Conservation (phyloP, 805 yeast species). For the Starmerella gropengiesseri region DNA sequence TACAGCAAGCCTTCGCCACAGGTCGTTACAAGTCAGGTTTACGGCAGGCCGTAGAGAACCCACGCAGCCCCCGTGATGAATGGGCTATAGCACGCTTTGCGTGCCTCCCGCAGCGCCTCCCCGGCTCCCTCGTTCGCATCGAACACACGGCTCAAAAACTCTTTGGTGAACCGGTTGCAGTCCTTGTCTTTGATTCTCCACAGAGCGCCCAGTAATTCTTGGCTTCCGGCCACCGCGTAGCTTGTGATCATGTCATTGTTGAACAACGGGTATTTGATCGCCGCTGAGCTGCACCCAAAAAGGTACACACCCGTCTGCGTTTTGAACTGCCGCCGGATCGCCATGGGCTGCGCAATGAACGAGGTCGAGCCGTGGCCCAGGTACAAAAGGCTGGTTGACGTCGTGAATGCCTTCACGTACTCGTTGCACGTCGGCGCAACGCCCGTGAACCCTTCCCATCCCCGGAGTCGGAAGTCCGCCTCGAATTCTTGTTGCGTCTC, state of each 20-base stretch:
- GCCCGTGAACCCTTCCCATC: constrained; percentile 49
- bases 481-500: constrained; percentile 54
- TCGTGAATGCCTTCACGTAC: constrained; percentile 36
- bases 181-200: constrained; percentile 99
- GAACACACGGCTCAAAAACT: constrained; percentile 38
- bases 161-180: constrained; percentile 63
- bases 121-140: constrained; percentile 25
- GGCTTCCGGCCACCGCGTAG: constrained; percentile 71
- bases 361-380: constrained; percentile 98
- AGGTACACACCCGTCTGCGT: constrained; percentile 38
- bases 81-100: constrained; percentile 56
- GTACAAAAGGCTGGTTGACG: constrained; percentile 51
- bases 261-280: constrained; percentile 51
- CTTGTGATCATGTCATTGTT: constrained; percentile 60
- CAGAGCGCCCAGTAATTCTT: constrained; percentile 70
- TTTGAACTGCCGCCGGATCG: constrained; percentile 37
- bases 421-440: constrained; percentile 46
- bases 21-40: too few relatives aligned
- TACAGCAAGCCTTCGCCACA: too few relatives aligned
- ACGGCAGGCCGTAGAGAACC: constrained; percentile 77
- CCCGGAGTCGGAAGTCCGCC: constrained; percentile 32
- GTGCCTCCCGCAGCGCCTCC: constrained; percentile 48
- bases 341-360: constrained; percentile 52
- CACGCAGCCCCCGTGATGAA: constrained; percentile 91
- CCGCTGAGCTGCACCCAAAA: constrained; percentile 80